Conservation (phyloP, 2,329 filamentous ascomycete species). For the Pestalotiopsis sp. region DNA sequence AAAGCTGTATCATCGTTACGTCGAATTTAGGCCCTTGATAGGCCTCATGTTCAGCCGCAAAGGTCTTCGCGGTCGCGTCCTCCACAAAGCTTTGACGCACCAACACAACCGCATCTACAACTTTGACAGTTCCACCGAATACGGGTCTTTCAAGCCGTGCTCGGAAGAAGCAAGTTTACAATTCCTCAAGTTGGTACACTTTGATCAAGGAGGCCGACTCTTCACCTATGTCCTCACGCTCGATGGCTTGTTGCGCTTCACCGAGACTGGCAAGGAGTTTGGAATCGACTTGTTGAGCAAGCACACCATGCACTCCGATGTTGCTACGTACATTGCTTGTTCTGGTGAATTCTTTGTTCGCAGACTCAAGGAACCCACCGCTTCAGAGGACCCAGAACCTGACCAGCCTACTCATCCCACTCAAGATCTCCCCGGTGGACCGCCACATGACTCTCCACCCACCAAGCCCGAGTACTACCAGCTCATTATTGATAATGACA, state of each 20-base stretch:
- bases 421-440: constrained; percentile 48
- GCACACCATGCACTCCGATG: constrained; percentile 96
- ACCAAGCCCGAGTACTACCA: constrained; percentile 68
- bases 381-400: constrained; percentile 44
- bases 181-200: constrained; percentile 85
- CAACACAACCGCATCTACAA: constrained; percentile 91
- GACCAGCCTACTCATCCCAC: constrained; percentile 54
- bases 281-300: constrained; percentile 92
- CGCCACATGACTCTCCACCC: constrained; percentile 45
- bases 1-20: constrained; percentile 85
- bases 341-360: constrained; percentile 93
- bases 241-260: constrained; percentile 86
- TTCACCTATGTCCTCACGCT: constrained; percentile 93
- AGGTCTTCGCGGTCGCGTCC: constrained; percentile 76
- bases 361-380: constrained; percentile 56
- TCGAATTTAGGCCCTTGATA: constrained; percentile 90
- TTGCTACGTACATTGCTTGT: constrained; percentile 87
- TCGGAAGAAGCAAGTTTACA: constrained; percentile 73
- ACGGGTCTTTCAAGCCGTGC: constrained; percentile 68
- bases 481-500: constrained; percentile 93
- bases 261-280: constrained; percentile 94
- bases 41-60: constrained; percentile 83
- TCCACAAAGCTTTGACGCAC: constrained; percentile 86
- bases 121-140: constrained; percentile 75
- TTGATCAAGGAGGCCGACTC: constrained; percentile 80